Percentiles rank a stretch among this genome's conserved stretches.
Evolutionary conservation across 2,329 filamentous ascomycete species (phyloP).

Genomic region (Pseudopithomyces chartarum): DNA sequence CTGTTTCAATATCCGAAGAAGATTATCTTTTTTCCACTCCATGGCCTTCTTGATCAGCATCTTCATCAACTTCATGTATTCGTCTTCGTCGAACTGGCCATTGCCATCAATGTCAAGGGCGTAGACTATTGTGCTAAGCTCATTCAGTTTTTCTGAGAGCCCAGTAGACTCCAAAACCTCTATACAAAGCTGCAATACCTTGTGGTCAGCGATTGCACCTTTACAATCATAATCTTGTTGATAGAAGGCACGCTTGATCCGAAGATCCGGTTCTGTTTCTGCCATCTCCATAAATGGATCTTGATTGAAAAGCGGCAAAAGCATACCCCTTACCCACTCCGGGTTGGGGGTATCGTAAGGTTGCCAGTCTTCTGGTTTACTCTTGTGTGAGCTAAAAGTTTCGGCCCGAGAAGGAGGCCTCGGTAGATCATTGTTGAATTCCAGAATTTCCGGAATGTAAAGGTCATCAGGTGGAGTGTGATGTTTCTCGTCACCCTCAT

Average conservation of each 20-base stretch:
- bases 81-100: slow-evolving; percentile 1
- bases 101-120: not conserved
- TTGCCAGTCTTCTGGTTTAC: slow-evolving; percentile 2
- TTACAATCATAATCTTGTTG: slow-evolving; percentile 1
- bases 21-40: not conserved
- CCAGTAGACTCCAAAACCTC: not conserved
- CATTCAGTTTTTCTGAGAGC: not conserved
- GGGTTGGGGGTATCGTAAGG: slow-evolving; percentile 3
- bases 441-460: not conserved
- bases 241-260: slow-evolving; percentile 1
- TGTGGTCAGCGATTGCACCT: slow-evolving; percentile 1
- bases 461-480: not conserved
- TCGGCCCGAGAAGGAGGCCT: slow-evolving; percentile 3
- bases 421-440: not conserved
- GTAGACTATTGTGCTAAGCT: not conserved
- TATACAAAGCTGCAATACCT: not conserved
- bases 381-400: not conserved
- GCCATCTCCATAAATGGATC: not conserved
- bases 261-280: not conserved
- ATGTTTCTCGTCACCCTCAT: not conserved
- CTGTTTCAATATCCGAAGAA: not conserved
- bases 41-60: not conserved
- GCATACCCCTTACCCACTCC: not conserved
- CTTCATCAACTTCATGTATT: not conserved
- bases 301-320: slow-evolving; percentile 2